Evolutionary conservation across 2,329 filamentous ascomycete genomes (phyloP).

Genomic region (Trichoderma harzianum): DNA sequence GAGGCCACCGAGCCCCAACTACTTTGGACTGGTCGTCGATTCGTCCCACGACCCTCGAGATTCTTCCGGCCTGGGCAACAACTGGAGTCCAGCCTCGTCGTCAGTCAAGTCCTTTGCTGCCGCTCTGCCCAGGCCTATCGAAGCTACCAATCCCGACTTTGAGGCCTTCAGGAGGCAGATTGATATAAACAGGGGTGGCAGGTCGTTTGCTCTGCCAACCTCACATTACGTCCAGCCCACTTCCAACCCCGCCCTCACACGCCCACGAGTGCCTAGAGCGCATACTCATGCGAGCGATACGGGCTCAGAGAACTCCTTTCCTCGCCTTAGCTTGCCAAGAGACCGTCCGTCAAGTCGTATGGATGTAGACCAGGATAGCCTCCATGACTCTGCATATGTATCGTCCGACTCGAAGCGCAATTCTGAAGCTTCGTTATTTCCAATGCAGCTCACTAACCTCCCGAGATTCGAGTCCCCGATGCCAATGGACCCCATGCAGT

Average conservation of each 20-base stretch:
- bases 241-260: constrained; percentile 30
- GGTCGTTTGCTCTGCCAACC: constrained; percentile 44
- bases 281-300: constrained; percentile 48
- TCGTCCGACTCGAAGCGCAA: constrained; percentile 54
- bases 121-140: constrained; percentile 65
- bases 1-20: constrained; percentile 70
- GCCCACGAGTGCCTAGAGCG: constrained; percentile 46
- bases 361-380: constrained; percentile 45
- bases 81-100: constrained; percentile 71
- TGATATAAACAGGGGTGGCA: constrained; percentile 57
- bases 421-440: constrained; percentile 46
- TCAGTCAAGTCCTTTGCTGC: constrained; percentile 68
- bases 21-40: constrained; percentile 76
- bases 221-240: constrained; percentile 43
- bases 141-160: constrained; percentile 71
- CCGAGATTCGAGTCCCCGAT: constrained; percentile 42
- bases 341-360: constrained; percentile 31
- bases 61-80: constrained; percentile 63
- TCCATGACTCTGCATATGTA: constrained; percentile 53
- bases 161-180: constrained; percentile 73
- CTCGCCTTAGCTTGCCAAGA: constrained; percentile 24
- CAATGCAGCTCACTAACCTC: constrained; percentile 38
- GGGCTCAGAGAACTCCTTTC: constrained; percentile 34
- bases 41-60: constrained; percentile 58
- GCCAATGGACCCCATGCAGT: constrained; percentile 28